These are phyloP conservation scores for Pterocarpus macrocarpus DNA, from an alignment of 306 rosid species.

Conservation along the genomic window DNA sequence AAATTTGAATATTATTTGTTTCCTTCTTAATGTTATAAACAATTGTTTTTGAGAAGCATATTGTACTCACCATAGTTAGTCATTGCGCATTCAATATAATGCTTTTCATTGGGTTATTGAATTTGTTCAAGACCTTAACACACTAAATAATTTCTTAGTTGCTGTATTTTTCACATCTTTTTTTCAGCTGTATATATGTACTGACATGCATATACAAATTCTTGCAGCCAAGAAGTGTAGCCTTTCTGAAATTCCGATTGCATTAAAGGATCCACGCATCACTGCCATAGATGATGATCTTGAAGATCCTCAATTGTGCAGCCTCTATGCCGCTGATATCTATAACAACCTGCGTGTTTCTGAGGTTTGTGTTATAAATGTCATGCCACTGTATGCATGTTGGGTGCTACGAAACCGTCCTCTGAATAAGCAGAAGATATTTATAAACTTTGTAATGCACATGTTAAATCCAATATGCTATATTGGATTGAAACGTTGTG, in stretches of 20 bases:
- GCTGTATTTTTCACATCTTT: not conserved
- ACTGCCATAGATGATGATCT: conserved; percentile 71
- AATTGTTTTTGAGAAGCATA: not conserved
- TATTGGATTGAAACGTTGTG: not conserved
- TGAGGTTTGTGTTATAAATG: conserved; percentile 69
- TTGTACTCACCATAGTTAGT: not conserved
- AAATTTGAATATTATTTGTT: not conserved
- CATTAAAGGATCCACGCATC: conserved; percentile 53
- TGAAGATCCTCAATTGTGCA: conserved; percentile 76
- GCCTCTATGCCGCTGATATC: conserved; percentile 80
- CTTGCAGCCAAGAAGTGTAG: conserved; percentile 53
- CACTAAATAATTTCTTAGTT: not conserved
- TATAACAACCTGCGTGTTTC: conserved; percentile 68
- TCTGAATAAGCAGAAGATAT: not conserved
- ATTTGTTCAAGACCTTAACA: not conserved
- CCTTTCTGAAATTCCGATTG: conserved; percentile 42
- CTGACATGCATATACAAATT: conserved; percentile 31
- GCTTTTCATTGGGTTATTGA: not conserved
- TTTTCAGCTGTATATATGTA: conserved; percentile 1
- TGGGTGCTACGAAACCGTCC: not conserved
- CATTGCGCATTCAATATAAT: not conserved
- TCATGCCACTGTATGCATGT: conserved; percentile 12
- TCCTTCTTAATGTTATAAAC: not conserved
- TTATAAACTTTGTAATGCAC: conserved; percentile 3
- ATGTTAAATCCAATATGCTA: not conserved